Percentiles rank a stretch among this genome's conserved stretches.
phyloP scores from a whole-genome alignment of 2,329 filamentous ascomycete species.

The Fusarium oligoseptatum region DNA sequence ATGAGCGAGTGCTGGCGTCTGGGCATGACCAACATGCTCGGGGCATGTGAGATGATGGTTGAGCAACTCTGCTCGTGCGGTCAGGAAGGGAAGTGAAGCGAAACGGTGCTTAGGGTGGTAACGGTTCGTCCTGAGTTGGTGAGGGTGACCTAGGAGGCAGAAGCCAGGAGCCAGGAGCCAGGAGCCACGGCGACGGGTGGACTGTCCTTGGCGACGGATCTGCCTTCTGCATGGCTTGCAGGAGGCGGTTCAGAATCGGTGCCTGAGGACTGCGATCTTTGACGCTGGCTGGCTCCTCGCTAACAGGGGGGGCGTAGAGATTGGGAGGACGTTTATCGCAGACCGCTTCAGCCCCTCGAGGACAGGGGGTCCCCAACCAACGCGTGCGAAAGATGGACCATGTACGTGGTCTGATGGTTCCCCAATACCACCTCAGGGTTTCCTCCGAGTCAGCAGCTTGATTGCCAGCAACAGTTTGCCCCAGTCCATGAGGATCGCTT shows the following conservation, averaged over 20 bases:
- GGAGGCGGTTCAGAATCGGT: slow-evolving; percentile 2
- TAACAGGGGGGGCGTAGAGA: not conserved
- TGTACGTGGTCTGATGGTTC: slow-evolving; percentile 11
- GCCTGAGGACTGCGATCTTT: slow-evolving; percentile 1
- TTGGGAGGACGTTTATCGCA: slow-evolving; percentile 6
- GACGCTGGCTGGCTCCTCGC: not conserved
- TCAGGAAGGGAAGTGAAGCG: not conserved
- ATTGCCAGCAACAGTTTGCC: not conserved
- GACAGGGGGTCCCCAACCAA: slow-evolving; percentile 3
- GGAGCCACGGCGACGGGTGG: not conserved
- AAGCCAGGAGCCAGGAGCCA: not conserved
- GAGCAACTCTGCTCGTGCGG: not conserved
- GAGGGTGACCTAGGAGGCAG: not conserved
- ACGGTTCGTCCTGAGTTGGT: not conserved
- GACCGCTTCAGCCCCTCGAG: slow-evolving; percentile 6
- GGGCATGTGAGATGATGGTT: not conserved
- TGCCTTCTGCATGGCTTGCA: slow-evolving; percentile 3
- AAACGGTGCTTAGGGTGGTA: not conserved
- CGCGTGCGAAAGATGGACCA: not conserved
- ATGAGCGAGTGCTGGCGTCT: slow-evolving; percentile 1
- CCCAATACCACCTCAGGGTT: not conserved
- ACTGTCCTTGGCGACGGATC: not conserved
- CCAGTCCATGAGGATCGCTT: not conserved
- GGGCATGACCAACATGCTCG: not conserved
- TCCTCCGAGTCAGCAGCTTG: slow-evolving; percentile 4